These are phyloP conservation scores for Wallacemonas sp. DNA, from an alignment of 208 protist genomes.

Conservation along the genomic window DNA sequence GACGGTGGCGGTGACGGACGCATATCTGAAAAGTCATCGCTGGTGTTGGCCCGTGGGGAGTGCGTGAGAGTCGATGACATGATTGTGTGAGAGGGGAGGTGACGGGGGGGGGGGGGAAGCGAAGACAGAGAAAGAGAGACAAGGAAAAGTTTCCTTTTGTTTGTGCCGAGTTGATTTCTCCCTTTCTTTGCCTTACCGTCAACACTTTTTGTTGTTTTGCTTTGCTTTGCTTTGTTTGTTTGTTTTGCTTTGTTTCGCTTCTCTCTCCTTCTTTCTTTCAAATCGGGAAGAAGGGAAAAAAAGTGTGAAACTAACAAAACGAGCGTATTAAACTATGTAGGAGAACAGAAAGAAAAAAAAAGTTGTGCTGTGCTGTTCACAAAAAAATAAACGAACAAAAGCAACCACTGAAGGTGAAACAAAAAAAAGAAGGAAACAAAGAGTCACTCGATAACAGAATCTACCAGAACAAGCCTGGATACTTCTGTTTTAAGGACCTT, in stretches of 20 bases:
- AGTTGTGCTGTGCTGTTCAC: neutral
- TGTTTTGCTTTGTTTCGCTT: too few relatives aligned
- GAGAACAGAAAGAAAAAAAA: constrained; percentile 4
- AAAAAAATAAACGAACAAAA: constrained; percentile 1
- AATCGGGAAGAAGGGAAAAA: too few relatives aligned
- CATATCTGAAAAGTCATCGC: neutral
- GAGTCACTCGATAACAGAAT: constrained; percentile 8
- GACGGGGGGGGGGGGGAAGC: neutral
- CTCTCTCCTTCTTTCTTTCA: too few relatives aligned
- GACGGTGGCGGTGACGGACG: constrained; percentile 2
- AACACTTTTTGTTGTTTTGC: too few relatives aligned
- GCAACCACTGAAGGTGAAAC: neutral
- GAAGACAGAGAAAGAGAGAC: neutral
- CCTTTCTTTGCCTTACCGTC: too few relatives aligned
- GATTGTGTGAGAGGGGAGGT: constrained; percentile 11
- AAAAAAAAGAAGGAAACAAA: constrained; percentile 13
- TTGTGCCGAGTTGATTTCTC: too few relatives aligned
- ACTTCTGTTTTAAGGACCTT: neutral
- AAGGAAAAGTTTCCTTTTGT: neutral
- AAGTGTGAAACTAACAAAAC: too few relatives aligned
- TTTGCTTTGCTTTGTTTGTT: too few relatives aligned
- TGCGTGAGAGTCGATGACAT: constrained; percentile 9
- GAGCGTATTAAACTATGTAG: too few relatives aligned
- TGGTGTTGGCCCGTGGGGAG: neutral
- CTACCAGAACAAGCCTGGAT: constrained; percentile 1